phyloP scores from a whole-genome alignment of 306 rosid species.

The Dryas octopetala region DNA sequence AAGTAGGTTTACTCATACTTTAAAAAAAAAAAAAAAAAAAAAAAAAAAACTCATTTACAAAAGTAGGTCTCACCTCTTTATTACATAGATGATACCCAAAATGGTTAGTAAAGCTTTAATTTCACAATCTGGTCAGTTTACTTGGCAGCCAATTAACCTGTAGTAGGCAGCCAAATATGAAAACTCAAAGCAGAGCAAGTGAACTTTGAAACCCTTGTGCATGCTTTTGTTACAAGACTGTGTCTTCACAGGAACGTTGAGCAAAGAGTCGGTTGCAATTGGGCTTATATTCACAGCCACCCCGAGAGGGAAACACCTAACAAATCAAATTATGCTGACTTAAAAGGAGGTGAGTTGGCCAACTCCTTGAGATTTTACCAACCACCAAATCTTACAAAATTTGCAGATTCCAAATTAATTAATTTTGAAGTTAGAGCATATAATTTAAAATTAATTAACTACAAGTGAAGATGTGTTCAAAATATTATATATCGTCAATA shows the following conservation, averaged over 20 bases:
- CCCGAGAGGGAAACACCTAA: not conserved
- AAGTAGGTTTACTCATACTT: no score
- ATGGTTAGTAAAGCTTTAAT: not conserved
- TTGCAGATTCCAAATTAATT: not conserved
- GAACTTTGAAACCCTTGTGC: not conserved
- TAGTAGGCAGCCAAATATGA: slow-evolving; percentile 13
- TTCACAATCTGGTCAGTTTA: slow-evolving; percentile 1
- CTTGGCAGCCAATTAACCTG: slow-evolving; percentile 3
- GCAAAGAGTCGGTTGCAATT: not conserved
- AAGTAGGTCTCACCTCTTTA: no score
- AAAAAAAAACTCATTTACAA: no score
- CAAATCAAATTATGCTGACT: not conserved
- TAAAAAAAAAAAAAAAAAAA: no score
- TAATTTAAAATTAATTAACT: no score
- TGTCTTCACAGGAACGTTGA: not conserved
- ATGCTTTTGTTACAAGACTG: not conserved
- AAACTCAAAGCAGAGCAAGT: not conserved
- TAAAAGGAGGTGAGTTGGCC: slow-evolving; percentile 14
- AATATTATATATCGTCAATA: no score
- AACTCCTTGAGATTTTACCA: not conserved
- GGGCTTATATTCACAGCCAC: not conserved
- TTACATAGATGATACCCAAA: no score
- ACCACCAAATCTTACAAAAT: slow-evolving; percentile 26
- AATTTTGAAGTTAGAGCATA: no score
- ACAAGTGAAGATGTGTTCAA: no score